Evolutionary conservation across 306 rosid species (phyloP).

Genomic region (Prosopis cineraria): DNA sequence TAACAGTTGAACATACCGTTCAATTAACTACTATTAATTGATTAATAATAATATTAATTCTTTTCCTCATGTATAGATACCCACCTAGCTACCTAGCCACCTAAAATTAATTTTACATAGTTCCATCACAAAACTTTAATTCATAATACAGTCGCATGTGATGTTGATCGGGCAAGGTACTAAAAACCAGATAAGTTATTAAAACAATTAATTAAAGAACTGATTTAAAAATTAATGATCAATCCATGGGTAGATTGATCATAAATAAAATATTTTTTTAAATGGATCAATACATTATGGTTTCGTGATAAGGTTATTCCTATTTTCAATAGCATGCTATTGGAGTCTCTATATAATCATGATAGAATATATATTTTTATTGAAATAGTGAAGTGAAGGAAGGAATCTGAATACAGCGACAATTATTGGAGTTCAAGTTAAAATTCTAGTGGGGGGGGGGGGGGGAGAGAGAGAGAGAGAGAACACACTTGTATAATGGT

Average conservation of each 20-base stretch:
- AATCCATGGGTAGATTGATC: too few species aligned
- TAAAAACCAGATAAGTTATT: too few species aligned
- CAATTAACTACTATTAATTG: background rate
- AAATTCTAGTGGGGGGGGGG: background rate
- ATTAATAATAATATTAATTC: background rate
- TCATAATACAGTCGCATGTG: too few species aligned
- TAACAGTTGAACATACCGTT: background rate
- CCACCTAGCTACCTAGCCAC: background rate
- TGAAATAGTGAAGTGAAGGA: background rate
- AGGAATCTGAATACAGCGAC: background rate
- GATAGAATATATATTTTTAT: background rate
- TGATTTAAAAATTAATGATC: too few species aligned
- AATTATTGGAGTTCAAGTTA: background rate
- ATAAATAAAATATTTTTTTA: too few species aligned
- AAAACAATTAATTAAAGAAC: too few species aligned
- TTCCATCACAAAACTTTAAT: background rate
- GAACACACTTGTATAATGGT: background rate
- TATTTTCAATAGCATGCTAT: too few species aligned
- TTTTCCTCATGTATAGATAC: background rate
- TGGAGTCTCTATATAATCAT: too few species aligned
- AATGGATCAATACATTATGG: too few species aligned
- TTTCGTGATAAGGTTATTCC: too few species aligned
- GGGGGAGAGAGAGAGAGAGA: background rate
- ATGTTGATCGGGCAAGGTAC: too few species aligned
- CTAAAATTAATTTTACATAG: background rate